Evolutionary conservation across 768 basidiomycete genomes (phyloP), one percentile per base, ranked within the genome.

Genomic region (Podaxis sp.): DNA sequence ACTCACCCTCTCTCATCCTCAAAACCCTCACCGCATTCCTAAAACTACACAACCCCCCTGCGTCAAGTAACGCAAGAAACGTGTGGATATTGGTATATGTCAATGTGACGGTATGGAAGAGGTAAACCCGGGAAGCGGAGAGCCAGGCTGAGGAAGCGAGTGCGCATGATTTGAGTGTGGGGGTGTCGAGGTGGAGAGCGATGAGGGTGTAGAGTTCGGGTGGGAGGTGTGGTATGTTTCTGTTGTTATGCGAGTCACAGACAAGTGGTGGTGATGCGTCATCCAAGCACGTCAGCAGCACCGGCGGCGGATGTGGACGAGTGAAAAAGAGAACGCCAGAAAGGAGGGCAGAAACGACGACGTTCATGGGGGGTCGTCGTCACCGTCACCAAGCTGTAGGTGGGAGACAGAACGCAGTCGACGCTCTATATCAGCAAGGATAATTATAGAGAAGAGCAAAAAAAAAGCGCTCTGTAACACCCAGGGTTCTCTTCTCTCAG

Each of bases 1-100:
- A 60, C 38, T 60, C 59, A 1, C 59, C 59, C 16, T 60, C 59
- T 14, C 59, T 52, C 51, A 60, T 44, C 50, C 36, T 40, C 40
- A 60, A 25, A 28, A 51, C 50, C 40, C 27, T 42, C 42, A 60
- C 59, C 0, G 7, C 11, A 2, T 18, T 5, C 4, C 4, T 6
- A 36, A 60, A 53, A n/a, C 36, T 52, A 35, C 57, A 59, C 0
- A 9, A 11, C 23, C 23, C 23, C 1, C 23, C 23, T 23, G 23
- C 23, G 23, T 27, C 36, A 23, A 53, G 36, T 21, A 60, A 25
- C 0, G 10, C 16, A 3, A 60, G 38, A 16, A 60, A 60, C 18
- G 6, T 0, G 18, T n/a, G 13, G 5, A 60, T 27, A 10, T 60
- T 60, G 16, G 18, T 36, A 25, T 60, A 35, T 1, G 51, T 52